Evolutionary conservation across 2,329 filamentous ascomycete genomes (phyloP), one percentile per base, ranked within the genome.

Genomic region (Cadophora malorum): DNA sequence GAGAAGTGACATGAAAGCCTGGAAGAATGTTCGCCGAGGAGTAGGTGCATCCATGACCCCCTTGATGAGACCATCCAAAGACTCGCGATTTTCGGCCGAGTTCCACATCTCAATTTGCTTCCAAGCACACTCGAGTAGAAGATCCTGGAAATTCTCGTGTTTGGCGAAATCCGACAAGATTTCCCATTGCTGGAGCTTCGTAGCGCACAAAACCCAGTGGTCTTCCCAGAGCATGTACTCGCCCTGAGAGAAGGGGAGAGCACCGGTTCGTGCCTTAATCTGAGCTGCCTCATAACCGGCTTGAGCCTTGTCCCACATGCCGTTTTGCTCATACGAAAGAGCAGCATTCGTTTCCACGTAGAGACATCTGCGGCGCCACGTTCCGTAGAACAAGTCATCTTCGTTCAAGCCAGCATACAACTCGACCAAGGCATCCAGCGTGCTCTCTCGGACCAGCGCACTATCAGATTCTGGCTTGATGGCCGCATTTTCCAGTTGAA

Each of bases 151-250:
- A 77, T 99, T 99, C 78, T 99, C 96, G 76, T 99, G 96, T 80
- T 99, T 99, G 4, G 96, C 94, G 76, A 98, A 98, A 75, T 99
- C 96, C 70, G 94, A 93, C 41, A 99, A 81, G 66, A 99, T 95
- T 75, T 99, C 96, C 96, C 96, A 99, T 78, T 99, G 96, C 79
- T 99, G 96, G 56, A 99, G 85, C 81, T 99, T 99, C 81, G 98
- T 94, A 0, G 95, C 96, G 79, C 96, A 99, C 61, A 97, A 86
- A 52, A 99, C 90, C 96, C 96, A 99, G 75, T 99, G 96, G 77
- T 99, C 96, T 80, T 99, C 96, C 96, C 96, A 99, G 0, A 99
- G 86, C 88, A 97, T 97, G 80, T 99, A 99, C 80, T 99, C 96
- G 38, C 91, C 94, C 75, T 96, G 92, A 0, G 95, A 97, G 79